These are phyloP conservation scores for Suhomyces pyralidae DNA, from an alignment of 805 yeast species.

Conservation along the genomic window DNA sequence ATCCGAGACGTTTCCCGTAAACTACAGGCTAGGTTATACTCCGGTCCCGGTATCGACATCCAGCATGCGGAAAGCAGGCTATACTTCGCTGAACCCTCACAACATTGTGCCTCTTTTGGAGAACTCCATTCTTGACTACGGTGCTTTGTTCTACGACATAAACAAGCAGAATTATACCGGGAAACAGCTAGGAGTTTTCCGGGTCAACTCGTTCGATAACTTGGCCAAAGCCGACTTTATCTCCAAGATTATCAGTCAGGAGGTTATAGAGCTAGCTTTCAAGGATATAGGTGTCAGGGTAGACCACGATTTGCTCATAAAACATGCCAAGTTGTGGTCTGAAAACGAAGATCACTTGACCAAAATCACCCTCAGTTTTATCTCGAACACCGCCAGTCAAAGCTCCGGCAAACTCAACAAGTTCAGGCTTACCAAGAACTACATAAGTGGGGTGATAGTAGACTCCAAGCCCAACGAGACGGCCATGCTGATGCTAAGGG, in stretches of 20 bases:
- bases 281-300: constrained; percentile 38
- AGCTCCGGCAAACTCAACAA: constrained; percentile 34
- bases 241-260: constrained; percentile 46
- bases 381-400: constrained; percentile 39
- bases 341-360: constrained; percentile 42
- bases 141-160: constrained; percentile 44
- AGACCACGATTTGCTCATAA: constrained; percentile 30
- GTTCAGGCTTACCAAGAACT: constrained; percentile 35
- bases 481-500: constrained; percentile 48
- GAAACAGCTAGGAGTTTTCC: constrained; percentile 49
- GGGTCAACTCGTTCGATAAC: constrained; percentile 51
- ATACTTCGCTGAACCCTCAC: constrained; percentile 29
- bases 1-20: constrained; percentile 9
- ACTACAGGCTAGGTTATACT: constrained; percentile 21
- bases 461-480: constrained; percentile 38
- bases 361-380: constrained; percentile 38
- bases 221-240: constrained; percentile 49
- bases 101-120: constrained; percentile 28
- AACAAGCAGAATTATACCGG: constrained; percentile 35
- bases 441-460: constrained; percentile 37
- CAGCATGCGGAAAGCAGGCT: constrained; percentile 33
- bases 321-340: constrained; percentile 47
- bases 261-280: constrained; percentile 46
- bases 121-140: constrained; percentile 40
- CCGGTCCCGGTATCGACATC: constrained; percentile 33